Evolutionary conservation across 1,139 yeast genomes (phyloP), one percentile per base, ranked within the genome.

Genomic region (Pichia sp.): DNA sequence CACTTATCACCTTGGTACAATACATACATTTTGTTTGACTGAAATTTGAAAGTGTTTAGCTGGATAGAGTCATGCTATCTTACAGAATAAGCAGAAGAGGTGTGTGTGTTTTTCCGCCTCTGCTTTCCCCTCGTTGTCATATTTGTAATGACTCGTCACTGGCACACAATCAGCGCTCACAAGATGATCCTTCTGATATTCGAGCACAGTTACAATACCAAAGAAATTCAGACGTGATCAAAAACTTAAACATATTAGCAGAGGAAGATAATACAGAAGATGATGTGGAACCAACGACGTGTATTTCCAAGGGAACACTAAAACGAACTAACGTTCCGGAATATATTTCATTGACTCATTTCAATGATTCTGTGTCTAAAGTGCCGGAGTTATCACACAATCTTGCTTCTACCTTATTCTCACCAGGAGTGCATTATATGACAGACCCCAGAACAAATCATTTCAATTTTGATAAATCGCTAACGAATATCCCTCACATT

Each of bases 361-460:
- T 43, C 49, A 57, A 56, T 38, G 59, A 62, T 38, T 45, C 56
- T 2, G 32, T 43, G 5, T 45, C 46, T 1, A 52, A 56, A 1
- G 65, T 72, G 0, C 85, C 88, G 0, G 61, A 59, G 30, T 71
- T 90, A 46, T 79, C 84, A 2, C 89, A 87, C 64, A 79, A 78
- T 54, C 74, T 92, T 34, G 85, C 86, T 45, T 72, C 85, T 42
- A 89, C 86, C 0, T 71, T 92, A 15, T 87, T 86, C 65, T 82
- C 86, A 15, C 96, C 97, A 0, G 95, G 96, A 0, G 85, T 90
- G 1, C 96, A 92, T 63, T 85, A 81, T 57, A 71, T 87, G 42
- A 84, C 81, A 63, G 97, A 92, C 68, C 85, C 89, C 19, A 74
- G 97, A 57, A 81, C 96, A 0, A 75, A 85, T 51, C 82, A 83